Evolutionary conservation across 306 rosid genomes (phyloP).

Genomic region (Styphnolobium japonicum): DNA sequence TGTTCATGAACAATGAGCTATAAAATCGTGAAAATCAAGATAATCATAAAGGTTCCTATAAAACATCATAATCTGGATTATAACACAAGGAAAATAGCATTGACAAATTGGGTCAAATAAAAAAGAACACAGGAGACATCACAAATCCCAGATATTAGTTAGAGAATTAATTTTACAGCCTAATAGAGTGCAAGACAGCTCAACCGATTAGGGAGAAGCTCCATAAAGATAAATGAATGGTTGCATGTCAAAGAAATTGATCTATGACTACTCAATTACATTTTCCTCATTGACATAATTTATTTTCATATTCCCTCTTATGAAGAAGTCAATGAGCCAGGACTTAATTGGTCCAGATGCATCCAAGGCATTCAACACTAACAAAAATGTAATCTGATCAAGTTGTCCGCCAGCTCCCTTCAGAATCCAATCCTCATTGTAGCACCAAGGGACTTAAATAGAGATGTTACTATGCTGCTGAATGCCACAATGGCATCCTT

Average conservation of each 20-base stretch:
- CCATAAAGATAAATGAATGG: not conserved
- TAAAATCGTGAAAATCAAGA: not conserved
- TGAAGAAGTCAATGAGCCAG: not conserved
- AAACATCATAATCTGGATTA: not conserved
- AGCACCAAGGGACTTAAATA: not conserved
- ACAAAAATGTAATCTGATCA: not conserved
- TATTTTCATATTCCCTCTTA: not conserved
- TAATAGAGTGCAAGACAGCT: not conserved
- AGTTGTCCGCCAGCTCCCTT: not conserved
- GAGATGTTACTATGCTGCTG: not conserved
- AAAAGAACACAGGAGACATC: not conserved
- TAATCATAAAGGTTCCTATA: not conserved
- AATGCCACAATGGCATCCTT: not conserved
- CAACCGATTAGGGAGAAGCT: not conserved
- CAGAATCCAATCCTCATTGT: not conserved
- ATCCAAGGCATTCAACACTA: not conserved
- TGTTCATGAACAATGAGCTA: not conserved
- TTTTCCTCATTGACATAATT: not conserved
- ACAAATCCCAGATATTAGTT: not conserved
- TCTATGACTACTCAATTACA: not conserved
- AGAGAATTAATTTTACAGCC: not conserved
- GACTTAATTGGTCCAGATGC: not conserved
- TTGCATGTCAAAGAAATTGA: not conserved
- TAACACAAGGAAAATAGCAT: not conserved
- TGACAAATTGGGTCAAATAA: not conserved